A percentile compares a stretch with the other conserved stretches of the same genome.
Evolutionary conservation across 495 filamentous ascomycete species (phyloP).

Genomic region (Letharia lupina): DNA sequence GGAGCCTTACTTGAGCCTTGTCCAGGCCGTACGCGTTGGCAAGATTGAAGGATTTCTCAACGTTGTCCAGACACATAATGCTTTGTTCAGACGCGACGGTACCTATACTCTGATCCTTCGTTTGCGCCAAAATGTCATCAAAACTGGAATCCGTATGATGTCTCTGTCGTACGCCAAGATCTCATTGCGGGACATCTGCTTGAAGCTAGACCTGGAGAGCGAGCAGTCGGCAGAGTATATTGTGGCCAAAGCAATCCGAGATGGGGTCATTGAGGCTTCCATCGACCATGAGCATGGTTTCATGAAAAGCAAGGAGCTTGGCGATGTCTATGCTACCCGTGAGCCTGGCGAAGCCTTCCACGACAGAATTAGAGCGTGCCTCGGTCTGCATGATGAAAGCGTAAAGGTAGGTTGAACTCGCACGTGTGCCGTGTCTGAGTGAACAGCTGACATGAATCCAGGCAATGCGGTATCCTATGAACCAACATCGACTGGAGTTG

Average conservation of each 20-base stretch:
- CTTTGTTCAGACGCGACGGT: slow-evolving; percentile 82
- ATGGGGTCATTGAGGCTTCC: slow-evolving; percentile 94
- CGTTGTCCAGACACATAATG: slow-evolving; percentile 67
- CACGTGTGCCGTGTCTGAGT: not conserved
- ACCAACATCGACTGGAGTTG: slow-evolving; percentile 92
- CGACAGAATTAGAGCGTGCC: slow-evolving; percentile 83
- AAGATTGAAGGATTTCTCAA: slow-evolving; percentile 87
- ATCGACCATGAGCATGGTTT: slow-evolving; percentile 89
- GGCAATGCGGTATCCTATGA: slow-evolving; percentile 99
- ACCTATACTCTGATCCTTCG: slow-evolving; percentile 94
- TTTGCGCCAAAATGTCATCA: slow-evolving; percentile 96
- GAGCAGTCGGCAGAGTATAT: slow-evolving; percentile 98
- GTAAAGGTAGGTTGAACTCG: slow-evolving; percentile 60
- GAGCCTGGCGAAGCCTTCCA: slow-evolving; percentile 97
- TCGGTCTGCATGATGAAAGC: slow-evolving; percentile 90
- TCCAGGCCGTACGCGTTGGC: slow-evolving; percentile 90
- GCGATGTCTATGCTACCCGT: slow-evolving; percentile 90
- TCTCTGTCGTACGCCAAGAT: slow-evolving; percentile 95
- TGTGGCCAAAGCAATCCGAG: slow-evolving; percentile 94
- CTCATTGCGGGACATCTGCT: slow-evolving; percentile 94
- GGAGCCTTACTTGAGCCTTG: slow-evolving; percentile 83
- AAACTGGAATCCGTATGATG: slow-evolving; percentile 98
- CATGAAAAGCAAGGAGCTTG: slow-evolving; percentile 96
- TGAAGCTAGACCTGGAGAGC: slow-evolving; percentile 80
- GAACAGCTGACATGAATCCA: slow-evolving; percentile 32